A percentile compares a stretch with the other conserved stretches of the same genome.
phyloP scores from a whole-genome alignment of 2,329 filamentous ascomycete species.

The Hypomyces rosellus region DNA sequence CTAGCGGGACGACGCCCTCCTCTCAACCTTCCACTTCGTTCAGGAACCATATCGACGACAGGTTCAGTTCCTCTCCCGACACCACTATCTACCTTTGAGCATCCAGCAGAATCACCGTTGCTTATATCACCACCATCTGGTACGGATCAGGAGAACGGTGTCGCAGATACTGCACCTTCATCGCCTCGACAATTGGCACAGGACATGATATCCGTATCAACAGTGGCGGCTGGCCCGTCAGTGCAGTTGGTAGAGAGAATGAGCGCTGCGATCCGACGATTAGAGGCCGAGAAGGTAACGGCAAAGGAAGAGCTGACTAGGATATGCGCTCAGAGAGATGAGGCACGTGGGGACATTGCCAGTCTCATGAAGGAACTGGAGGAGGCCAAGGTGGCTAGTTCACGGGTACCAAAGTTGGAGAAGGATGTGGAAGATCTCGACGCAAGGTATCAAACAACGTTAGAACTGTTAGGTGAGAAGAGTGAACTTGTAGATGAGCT shows the following conservation, averaged over 20 bases:
- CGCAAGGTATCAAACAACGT: constrained; percentile 76
- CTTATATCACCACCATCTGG: constrained; percentile 33
- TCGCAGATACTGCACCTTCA: constrained; percentile 39
- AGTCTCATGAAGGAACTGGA: constrained; percentile 82
- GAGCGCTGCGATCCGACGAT: constrained; percentile 82
- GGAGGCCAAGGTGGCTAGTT: constrained; percentile 53
- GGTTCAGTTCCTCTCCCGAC: constrained; percentile 31
- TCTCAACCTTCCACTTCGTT: constrained; percentile 39
- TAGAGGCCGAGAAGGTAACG: constrained; percentile 87
- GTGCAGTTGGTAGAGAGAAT: constrained; percentile 95
- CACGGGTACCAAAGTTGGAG: constrained; percentile 59
- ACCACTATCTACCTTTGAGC: constrained; percentile 45
- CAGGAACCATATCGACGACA: constrained; percentile 32
- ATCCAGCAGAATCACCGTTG: constrained; percentile 26
- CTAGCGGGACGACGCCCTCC: constrained; percentile 43
- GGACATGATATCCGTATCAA: constrained; percentile 84
- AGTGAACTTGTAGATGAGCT: constrained; percentile 92
- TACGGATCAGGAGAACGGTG: constrained; percentile 46
- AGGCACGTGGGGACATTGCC: constrained; percentile 88
- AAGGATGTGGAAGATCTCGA: constrained; percentile 62
- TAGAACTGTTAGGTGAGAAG: constrained; percentile 96
- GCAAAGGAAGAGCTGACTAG: constrained; percentile 79
- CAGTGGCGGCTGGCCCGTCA: constrained; percentile 81
- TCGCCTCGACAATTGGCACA: constrained; percentile 66
- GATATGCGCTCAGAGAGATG: constrained; percentile 79